These are phyloP conservation scores for Filosporella fistucella DNA, from an alignment of 495 filamentous ascomycete species.

Conservation along the genomic window DNA sequence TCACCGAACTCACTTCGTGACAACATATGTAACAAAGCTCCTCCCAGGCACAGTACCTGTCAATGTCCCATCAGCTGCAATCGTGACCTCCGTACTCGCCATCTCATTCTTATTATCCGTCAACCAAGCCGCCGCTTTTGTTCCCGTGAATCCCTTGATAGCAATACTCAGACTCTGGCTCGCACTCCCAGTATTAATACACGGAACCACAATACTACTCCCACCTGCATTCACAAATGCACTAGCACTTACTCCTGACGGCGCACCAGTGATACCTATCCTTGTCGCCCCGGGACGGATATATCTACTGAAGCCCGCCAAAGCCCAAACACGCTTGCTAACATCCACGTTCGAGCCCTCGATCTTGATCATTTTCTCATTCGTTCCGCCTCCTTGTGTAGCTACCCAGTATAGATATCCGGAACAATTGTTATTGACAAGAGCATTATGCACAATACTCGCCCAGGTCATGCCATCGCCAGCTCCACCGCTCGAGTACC, in stretches of 20 bases:
- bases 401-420: constrained; percentile 54
- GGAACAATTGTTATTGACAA: constrained; percentile 38
- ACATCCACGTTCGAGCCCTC: constrained; percentile 28
- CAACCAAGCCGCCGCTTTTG: constrained; percentile 3
- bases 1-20: too few relatives aligned
- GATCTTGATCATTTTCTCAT: constrained; percentile 40
- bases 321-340: constrained; percentile 47
- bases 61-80: not conserved
- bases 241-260: constrained; percentile 31
- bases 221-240: constrained; percentile 44
- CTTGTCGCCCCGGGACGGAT: constrained; percentile 44
- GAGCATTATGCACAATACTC: constrained; percentile 42
- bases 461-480: constrained; percentile 56
- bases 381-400: constrained; percentile 41
- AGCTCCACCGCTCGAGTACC: constrained; percentile 39
- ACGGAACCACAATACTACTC: constrained; percentile 32
- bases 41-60: constrained; percentile 5
- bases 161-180: not conserved
- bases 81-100: not conserved
- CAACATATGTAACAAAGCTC: constrained; percentile 11
- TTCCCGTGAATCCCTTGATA: constrained; percentile 1
- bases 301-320: constrained; percentile 45
- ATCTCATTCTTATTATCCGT: constrained; percentile 10
- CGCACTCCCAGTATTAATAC: constrained; percentile 40
- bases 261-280: constrained; percentile 27